Conservation (phyloP, 805 yeast species). For the Saturnispora sanitii region DNA sequence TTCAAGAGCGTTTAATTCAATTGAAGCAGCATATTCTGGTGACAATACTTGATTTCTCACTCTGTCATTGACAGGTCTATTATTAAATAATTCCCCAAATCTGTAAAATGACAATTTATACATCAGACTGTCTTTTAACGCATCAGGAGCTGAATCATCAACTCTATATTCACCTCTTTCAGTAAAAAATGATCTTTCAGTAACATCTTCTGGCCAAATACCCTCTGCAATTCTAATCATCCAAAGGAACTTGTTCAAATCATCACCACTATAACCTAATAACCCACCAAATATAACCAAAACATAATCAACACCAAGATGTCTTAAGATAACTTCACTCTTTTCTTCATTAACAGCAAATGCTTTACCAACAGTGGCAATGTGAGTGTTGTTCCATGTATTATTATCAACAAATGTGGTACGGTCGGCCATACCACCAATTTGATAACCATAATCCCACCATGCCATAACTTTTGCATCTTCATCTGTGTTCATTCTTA, state of each 20-base stretch:
- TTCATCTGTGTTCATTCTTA: slow-evolving; percentile 94
- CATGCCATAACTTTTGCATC: slow-evolving; percentile 95
- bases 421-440: slow-evolving; percentile 99
- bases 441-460: slow-evolving; percentile 99
- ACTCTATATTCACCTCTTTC: slow-evolving; percentile 80
- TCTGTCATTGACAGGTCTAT: slow-evolving; percentile 63
- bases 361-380: slow-evolving; percentile 98
- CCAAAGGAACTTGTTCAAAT: slow-evolving; percentile 94
- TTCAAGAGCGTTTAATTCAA: slow-evolving; percentile 69
- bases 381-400: slow-evolving; percentile 99
- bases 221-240: slow-evolving; percentile 99
- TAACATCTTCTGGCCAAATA: slow-evolving; percentile 98
- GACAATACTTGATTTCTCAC: slow-evolving; percentile 67
- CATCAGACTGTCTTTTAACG: slow-evolving; percentile 86
- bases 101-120: slow-evolving; percentile 91
- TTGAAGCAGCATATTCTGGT: slow-evolving; percentile 24
- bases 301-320: slow-evolving; percentile 93
- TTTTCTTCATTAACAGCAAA: slow-evolving; percentile 85
- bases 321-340: slow-evolving; percentile 77
- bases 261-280: slow-evolving; percentile 92
- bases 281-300: slow-evolving; percentile 90
- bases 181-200: slow-evolving; percentile 77
- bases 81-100: slow-evolving; percentile 61
- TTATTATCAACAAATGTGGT: slow-evolving; percentile 97
- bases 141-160: slow-evolving; percentile 67